A percentile compares a stretch with the other conserved stretches of the same genome.
Evolutionary conservation across 345 rosid genomes (phyloP).

Genomic region (Eutrema yunnanense): DNA sequence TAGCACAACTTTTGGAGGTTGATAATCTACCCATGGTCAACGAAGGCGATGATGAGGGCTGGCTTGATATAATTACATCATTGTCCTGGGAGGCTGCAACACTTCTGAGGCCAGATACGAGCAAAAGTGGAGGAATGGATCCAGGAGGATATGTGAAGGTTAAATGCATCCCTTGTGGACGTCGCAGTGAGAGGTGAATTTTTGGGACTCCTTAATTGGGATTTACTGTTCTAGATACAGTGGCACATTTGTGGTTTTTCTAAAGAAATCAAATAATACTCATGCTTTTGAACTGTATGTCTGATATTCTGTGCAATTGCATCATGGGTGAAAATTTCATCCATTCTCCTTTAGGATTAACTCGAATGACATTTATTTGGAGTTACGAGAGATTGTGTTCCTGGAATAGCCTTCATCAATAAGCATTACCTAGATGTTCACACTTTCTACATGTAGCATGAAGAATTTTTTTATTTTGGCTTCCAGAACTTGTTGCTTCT

Average conservation of each 20-base stretch:
- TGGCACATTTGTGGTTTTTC: background rate
- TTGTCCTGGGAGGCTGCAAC: slow-evolving; percentile 97
- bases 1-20: slow-evolving; percentile 71
- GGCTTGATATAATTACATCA: slow-evolving; percentile 89
- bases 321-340: background rate
- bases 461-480: background rate
- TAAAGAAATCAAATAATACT: background rate
- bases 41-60: slow-evolving; percentile 61
- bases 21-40: slow-evolving; percentile 62
- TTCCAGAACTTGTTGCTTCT: too few species aligned
- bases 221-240: background rate
- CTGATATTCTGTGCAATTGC: background rate
- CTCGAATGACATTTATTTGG: background rate
- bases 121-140: slow-evolving; percentile 95
- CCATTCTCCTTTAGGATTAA: background rate
- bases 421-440: background rate
- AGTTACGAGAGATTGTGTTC: background rate
- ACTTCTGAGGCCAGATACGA: slow-evolving; percentile 86
- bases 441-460: background rate
- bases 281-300: background rate
- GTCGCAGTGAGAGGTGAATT: slow-evolving; percentile 74
- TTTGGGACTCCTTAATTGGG: slow-evolving; percentile 1
- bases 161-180: slow-evolving; percentile 87
- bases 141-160: slow-evolving; percentile 98
- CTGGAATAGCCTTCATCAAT: background rate